These are phyloP conservation scores for Globisporangium takayamanum DNA, from an alignment of 352 stramenopile genomes.

Conservation along the genomic window DNA sequence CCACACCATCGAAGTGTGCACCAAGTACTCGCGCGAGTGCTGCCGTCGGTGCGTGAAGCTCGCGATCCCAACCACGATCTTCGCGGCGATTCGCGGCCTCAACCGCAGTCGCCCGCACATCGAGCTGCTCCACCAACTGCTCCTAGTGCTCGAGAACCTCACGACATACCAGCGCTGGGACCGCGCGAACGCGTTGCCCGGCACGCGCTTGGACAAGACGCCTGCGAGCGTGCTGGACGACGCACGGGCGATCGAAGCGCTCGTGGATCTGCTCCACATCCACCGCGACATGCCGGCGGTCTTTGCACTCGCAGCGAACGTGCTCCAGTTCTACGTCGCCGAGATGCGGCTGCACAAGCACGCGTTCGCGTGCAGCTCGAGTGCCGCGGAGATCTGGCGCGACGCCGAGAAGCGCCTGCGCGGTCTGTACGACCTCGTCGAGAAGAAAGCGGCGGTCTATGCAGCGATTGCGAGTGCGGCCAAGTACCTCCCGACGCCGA, in stretches of 20 bases:
- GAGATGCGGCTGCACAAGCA: conserved; percentile 20
- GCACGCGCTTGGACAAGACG: conserved; percentile 21
- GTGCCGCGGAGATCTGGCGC: conserved; percentile 27
- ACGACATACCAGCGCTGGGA: conserved; percentile 52
- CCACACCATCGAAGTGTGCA: conserved; percentile 90
- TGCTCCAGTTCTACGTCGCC: conserved; percentile 58
- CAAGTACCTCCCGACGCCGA: conserved; percentile 2
- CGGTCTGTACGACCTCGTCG: conserved; percentile 41
- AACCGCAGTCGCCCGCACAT: conserved; percentile 95
- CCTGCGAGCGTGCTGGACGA: conserved; percentile 52
- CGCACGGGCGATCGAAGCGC: conserved; percentile 67
- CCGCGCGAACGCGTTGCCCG: neutral
- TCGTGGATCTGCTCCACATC: conserved; percentile 94
- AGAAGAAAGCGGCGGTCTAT: conserved; percentile 53
- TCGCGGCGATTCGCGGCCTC: conserved; percentile 87
- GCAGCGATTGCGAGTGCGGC: conserved; percentile 22
- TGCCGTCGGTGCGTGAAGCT: conserved; percentile 86
- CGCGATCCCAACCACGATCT: conserved; percentile 87
- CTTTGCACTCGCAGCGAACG: conserved; percentile 56
- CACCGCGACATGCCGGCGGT: conserved; percentile 88
- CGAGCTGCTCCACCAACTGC: conserved; percentile 87
- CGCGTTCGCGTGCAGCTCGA: neutral
- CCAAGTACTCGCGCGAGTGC: conserved; percentile 86
- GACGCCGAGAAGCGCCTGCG: conserved; percentile 46
- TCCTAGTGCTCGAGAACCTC: conserved; percentile 86